phyloP scores from a whole-genome alignment of 306 rosid species.

The Sophora flavescens region DNA sequence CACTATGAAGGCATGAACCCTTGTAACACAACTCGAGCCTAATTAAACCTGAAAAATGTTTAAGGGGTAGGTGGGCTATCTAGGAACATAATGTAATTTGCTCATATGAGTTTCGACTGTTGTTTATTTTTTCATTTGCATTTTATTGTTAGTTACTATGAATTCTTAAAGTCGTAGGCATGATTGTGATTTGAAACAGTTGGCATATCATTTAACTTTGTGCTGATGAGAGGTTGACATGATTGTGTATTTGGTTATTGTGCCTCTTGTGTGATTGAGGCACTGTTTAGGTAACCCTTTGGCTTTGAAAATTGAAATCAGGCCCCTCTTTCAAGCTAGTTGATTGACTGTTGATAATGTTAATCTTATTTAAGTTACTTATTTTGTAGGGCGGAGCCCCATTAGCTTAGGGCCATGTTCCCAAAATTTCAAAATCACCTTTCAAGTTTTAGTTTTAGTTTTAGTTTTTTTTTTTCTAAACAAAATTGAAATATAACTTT shows the following conservation, averaged over 20 bases:
- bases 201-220: slow-evolving; percentile 7
- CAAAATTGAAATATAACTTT: not conserved
- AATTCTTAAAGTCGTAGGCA: not conserved
- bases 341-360: not conserved
- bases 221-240: not conserved
- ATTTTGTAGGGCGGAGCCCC: not conserved
- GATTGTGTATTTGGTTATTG: not conserved
- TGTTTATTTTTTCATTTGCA: not conserved
- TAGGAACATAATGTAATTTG: not conserved
- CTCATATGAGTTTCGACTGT: not conserved
- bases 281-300: not conserved
- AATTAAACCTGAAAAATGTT: not conserved
- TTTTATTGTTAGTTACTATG: slow-evolving; percentile 3
- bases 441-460: not conserved
- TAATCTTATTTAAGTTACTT: not conserved
- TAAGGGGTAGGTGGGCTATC: not conserved
- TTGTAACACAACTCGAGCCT: not conserved
- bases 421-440: not conserved
- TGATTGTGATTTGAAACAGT: not conserved
- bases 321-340: not conserved
- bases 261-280: not conserved
- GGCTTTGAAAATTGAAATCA: not conserved
- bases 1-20: not conserved
- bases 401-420: not conserved
- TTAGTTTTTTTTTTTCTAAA: too few relatives aligned